These are phyloP conservation scores for Cymbidium sinense DNA, from an alignment of 106 monocot species.

Conservation along the genomic window DNA sequence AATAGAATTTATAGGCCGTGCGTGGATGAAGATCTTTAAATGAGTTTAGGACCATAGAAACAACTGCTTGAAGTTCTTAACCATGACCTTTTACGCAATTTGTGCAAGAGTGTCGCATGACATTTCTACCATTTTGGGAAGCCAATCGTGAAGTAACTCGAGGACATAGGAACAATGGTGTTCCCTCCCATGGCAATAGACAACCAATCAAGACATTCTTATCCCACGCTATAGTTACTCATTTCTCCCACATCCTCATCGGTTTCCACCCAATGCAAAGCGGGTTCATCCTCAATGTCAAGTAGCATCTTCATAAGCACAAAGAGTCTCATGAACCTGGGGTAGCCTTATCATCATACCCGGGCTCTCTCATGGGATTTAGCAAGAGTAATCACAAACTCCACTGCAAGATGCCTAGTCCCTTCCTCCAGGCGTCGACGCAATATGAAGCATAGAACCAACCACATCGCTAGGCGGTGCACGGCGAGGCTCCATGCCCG, in stretches of 20 bases:
- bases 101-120: slow-evolving; percentile 94
- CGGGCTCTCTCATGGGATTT: slow-evolving; percentile 82
- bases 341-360: slow-evolving; percentile 82
- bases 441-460: slow-evolving; percentile 75
- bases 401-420: slow-evolving; percentile 89
- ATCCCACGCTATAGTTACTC: slow-evolving; percentile 74
- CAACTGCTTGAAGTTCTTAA: slow-evolving; percentile 87
- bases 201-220: slow-evolving; percentile 81
- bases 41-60: slow-evolving; percentile 73
- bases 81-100: slow-evolving; percentile 98
- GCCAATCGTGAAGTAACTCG: slow-evolving; percentile 66
- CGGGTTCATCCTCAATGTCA: slow-evolving; percentile 75
- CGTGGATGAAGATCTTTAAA: slow-evolving; percentile 86
- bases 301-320: slow-evolving; percentile 89
- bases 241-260: slow-evolving; percentile 94
- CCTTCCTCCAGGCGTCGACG: slow-evolving; percentile 79
- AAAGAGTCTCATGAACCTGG: slow-evolving; percentile 80
- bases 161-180: slow-evolving; percentile 81
- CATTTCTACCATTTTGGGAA: slow-evolving; percentile 92
- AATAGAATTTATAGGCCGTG: slow-evolving; percentile 97
- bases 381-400: slow-evolving; percentile 91
- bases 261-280: slow-evolving; percentile 67
- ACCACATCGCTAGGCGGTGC: slow-evolving; percentile 70
- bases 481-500: slow-evolving; percentile 67
- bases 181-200: slow-evolving; percentile 88